Evolutionary conservation across 78 protist genomes (phyloP).

Genomic region (Corallochytrium limacisporum): DNA sequence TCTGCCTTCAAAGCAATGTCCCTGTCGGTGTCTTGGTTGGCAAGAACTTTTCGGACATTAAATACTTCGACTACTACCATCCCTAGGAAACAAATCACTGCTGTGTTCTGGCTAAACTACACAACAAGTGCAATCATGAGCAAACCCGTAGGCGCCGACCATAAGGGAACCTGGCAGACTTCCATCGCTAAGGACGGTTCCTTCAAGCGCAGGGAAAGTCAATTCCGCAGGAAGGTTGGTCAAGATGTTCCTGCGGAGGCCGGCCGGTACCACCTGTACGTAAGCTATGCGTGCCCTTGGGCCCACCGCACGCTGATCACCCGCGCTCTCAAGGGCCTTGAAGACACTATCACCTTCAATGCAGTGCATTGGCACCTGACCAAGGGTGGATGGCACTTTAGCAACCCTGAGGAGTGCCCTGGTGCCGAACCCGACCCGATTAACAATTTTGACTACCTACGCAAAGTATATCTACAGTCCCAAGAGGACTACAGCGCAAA

Average conservation of each 20-base stretch:
- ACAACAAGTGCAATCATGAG: neutral
- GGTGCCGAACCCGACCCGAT: slow-evolving; percentile 1
- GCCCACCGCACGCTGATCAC: slow-evolving; percentile 25
- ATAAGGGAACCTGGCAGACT: no score
- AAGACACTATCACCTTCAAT: slow-evolving; percentile 25
- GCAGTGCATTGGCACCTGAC: slow-evolving; percentile 26
- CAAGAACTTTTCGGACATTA: no score
- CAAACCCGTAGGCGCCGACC: neutral
- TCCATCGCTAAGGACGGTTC: slow-evolving; percentile 10
- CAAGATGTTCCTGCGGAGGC: slow-evolving; percentile 24
- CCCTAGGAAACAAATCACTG: no score
- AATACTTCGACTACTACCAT: no score
- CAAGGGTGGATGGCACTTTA: neutral
- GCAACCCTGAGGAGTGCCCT: neutral
- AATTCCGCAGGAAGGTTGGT: neutral
- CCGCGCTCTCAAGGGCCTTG: slow-evolving; percentile 47
- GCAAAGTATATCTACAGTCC: no score
- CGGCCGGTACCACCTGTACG: slow-evolving; percentile 48
- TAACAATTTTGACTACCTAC: slow-evolving; percentile 11
- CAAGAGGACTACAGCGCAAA: neutral
- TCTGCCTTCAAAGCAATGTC: no score
- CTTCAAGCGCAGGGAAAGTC: slow-evolving; percentile 9
- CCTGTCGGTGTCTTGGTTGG: no score
- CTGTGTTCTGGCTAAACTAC: no score
- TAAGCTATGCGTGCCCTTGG: slow-evolving; percentile 51